These are phyloP conservation scores for Cyclostephanos tholiformis DNA, from an alignment of 108 stramenopile genomes.

Conservation along the genomic window DNA sequence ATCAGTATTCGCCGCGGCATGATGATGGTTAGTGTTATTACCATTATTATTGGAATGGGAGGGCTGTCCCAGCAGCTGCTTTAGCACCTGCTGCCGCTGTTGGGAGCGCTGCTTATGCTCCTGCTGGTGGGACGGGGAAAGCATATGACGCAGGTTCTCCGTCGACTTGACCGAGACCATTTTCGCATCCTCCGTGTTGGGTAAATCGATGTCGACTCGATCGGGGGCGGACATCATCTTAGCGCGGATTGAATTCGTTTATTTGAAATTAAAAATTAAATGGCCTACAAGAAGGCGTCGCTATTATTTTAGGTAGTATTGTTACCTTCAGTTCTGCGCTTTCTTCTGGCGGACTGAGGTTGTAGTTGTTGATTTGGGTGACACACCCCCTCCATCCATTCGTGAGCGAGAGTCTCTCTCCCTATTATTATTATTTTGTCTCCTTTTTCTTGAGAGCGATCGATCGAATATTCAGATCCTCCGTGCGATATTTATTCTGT, in stretches of 20 bases:
- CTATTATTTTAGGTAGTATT: too few species aligned
- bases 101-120: constrained; percentile 17
- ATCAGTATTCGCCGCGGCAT: not conserved
- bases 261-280: constrained; percentile 2
- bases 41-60: not conserved
- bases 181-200: constrained; percentile 26
- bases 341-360: too few species aligned
- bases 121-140: constrained; percentile 8
- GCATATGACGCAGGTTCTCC: constrained; percentile 23
- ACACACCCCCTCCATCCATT: too few species aligned
- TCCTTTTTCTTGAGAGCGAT: too few species aligned
- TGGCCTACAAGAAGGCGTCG: too few species aligned
- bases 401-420: too few species aligned
- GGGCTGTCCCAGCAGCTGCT: not conserved
- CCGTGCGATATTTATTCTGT: too few species aligned
- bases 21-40: not conserved
- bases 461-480: too few species aligned
- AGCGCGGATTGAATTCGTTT: not conserved
- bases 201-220: constrained; percentile 33
- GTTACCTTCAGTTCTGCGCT: too few species aligned
- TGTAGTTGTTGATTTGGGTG: too few species aligned
- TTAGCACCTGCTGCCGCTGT: constrained; percentile 3
- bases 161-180: constrained; percentile 21
- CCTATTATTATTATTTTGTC: too few species aligned
- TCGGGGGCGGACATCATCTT: constrained; percentile 49